These are phyloP conservation scores for Sanghuangporus sanghuang DNA, from an alignment of 1,284 basidiomycete genomes.

Conservation along the genomic window DNA sequence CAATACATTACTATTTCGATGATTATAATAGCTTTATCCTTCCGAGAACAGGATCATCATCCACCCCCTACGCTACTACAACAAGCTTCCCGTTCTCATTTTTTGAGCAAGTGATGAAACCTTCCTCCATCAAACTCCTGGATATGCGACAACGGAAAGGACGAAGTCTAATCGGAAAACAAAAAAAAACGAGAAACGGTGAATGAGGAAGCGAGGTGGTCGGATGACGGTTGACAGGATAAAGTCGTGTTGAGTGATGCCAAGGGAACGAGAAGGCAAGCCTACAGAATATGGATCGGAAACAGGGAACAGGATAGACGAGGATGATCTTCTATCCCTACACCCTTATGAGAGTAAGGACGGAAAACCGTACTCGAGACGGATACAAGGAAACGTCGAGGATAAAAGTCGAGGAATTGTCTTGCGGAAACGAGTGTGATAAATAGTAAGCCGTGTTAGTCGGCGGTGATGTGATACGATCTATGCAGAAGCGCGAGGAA, in stretches of 20 bases:
- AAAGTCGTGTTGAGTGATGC: not conserved
- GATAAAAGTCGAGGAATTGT: not conserved
- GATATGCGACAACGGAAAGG: not conserved
- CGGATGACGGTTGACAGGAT: not conserved
- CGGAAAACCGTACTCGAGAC: not conserved
- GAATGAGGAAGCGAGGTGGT: not conserved
- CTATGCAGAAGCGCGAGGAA: not conserved
- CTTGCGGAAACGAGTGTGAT: not conserved
- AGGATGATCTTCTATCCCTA: not conserved
- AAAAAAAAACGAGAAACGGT: not conserved
- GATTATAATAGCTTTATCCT: not conserved
- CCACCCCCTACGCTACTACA: not conserved
- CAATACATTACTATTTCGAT: conserved; percentile 1
- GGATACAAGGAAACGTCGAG: not conserved
- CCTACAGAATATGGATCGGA: not conserved
- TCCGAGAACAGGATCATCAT: not conserved
- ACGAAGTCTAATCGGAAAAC: not conserved
- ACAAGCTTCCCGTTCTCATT: not conserved
- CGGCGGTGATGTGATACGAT: not conserved
- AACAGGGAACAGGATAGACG: not conserved
- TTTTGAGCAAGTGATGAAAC: not conserved
- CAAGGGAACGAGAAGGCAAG: not conserved
- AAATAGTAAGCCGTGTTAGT: not conserved
- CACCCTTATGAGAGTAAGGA: not conserved
- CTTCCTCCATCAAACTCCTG: not conserved